Evolutionary conservation across 495 filamentous ascomycete genomes (phyloP).

Genomic region (Apiosordaria backusii): DNA sequence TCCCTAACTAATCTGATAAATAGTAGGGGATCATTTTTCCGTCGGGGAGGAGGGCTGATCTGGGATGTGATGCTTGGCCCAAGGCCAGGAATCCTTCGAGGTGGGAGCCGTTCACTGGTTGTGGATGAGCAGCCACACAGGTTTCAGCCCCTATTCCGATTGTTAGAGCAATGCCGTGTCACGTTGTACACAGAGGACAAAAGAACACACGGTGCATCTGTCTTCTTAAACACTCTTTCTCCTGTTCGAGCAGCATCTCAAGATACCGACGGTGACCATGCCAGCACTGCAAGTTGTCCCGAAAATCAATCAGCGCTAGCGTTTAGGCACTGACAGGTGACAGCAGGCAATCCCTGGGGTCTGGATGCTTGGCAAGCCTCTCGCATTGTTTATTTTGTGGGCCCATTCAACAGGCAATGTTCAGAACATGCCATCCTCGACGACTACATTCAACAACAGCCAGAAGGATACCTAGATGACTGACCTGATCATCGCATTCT

Average conservation of each 20-base stretch:
- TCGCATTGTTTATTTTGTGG: background rate
- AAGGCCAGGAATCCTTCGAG: background rate
- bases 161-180: background rate
- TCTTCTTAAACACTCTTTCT: background rate
- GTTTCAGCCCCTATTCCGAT: background rate
- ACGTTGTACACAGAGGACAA: background rate
- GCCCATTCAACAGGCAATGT: too few species aligned
- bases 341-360: background rate
- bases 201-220: background rate
- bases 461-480: too few species aligned
- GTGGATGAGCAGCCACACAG: background rate
- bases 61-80: too few species aligned
- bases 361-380: background rate
- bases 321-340: slow-evolving; percentile 5
- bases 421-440: too few species aligned
- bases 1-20: too few species aligned
- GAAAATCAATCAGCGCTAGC: background rate
- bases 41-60: background rate
- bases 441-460: too few species aligned
- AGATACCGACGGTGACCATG: background rate
- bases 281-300: background rate
- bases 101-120: background rate
- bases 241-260: background rate
- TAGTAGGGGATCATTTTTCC: background rate
- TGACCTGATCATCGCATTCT: too few species aligned